Conservation (phyloP, 805 yeast genomes). For the Candida rishiriensis region DNA sequence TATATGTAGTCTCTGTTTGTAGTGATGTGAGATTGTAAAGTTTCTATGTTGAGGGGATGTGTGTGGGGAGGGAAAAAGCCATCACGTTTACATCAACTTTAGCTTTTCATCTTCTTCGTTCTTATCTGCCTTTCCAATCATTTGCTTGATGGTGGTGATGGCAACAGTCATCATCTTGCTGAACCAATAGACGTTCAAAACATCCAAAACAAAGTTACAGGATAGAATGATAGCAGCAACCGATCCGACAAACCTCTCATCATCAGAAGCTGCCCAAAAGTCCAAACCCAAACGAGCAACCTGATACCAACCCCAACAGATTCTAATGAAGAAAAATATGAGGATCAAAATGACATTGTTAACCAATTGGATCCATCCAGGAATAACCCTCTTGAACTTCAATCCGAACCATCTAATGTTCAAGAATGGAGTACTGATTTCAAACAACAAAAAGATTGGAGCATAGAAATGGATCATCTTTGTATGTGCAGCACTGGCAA, state of each 20-base stretch:
- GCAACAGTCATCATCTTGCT: slow-evolving; percentile 35
- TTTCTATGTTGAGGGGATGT: too few species aligned
- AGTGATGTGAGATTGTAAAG: too few species aligned
- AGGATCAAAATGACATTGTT: slow-evolving; percentile 32
- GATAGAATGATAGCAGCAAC: slow-evolving; percentile 26
- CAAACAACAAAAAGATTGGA: slow-evolving; percentile 32
- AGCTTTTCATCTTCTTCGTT: slow-evolving; percentile 24
- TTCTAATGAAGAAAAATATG: slow-evolving; percentile 32
- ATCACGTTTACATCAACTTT: slow-evolving; percentile 25
- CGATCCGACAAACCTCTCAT: slow-evolving; percentile 24
- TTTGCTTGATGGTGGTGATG: slow-evolving; percentile 29
- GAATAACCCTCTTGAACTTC: slow-evolving; percentile 24
- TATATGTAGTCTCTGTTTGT: too few species aligned
- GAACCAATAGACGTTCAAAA: slow-evolving; percentile 35
- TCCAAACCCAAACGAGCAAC: slow-evolving; percentile 25
- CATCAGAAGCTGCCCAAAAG: slow-evolving; percentile 21
- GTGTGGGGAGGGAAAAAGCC: too few species aligned
- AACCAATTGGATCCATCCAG: slow-evolving; percentile 26
- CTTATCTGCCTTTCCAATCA: slow-evolving; percentile 22
- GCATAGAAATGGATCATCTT: slow-evolving; percentile 31
- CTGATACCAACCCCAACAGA: slow-evolving; percentile 38
- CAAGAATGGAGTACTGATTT: slow-evolving; percentile 34
- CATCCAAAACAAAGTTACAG: slow-evolving; percentile 31
- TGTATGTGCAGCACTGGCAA: slow-evolving; percentile 21
- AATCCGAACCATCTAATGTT: slow-evolving; percentile 35